Evolutionary conservation across 805 yeast species (phyloP).

Genomic region (Cyberlindnera maritima): DNA sequence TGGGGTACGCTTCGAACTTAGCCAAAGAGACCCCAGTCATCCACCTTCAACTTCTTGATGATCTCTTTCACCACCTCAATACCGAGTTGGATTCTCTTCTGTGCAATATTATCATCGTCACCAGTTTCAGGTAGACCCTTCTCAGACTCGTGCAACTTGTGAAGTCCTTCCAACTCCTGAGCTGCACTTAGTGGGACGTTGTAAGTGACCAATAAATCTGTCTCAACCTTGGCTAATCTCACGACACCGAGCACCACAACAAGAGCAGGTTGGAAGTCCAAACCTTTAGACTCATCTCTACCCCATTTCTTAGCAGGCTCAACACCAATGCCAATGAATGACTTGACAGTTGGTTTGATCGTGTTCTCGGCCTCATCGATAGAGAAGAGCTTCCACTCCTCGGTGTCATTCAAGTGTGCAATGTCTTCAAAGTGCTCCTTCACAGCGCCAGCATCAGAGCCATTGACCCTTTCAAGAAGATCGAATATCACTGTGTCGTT

Average conservation of each 20-base stretch:
- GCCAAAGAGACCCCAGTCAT: slow-evolving; percentile 48
- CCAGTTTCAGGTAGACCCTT: not conserved
- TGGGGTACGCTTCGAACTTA: slow-evolving; percentile 3
- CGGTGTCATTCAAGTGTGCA: slow-evolving; percentile 39
- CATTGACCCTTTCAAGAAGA: slow-evolving; percentile 50
- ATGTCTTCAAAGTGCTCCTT: slow-evolving; percentile 56
- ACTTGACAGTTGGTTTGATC: slow-evolving; percentile 16
- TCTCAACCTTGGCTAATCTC: slow-evolving; percentile 45
- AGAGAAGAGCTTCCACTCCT: slow-evolving; percentile 34
- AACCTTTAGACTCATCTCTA: slow-evolving; percentile 27
- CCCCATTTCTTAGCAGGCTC: slow-evolving; percentile 57
- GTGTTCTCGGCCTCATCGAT: slow-evolving; percentile 16
- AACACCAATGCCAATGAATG: slow-evolving; percentile 35
- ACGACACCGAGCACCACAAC: slow-evolving; percentile 56
- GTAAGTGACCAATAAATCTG: slow-evolving; percentile 61
- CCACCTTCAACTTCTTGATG: slow-evolving; percentile 34
- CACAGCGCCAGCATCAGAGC: slow-evolving; percentile 41
- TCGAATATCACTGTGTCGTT: slow-evolving; percentile 66
- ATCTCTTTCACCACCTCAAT: slow-evolving; percentile 25
- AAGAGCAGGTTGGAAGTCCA: slow-evolving; percentile 34
- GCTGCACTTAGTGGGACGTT: slow-evolving; percentile 50
- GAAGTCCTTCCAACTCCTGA: slow-evolving; percentile 28
- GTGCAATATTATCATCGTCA: slow-evolving; percentile 21
- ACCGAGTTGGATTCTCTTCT: slow-evolving; percentile 29
- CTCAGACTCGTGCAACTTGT: slow-evolving; percentile 3